Percentiles rank a stretch among this genome's conserved stretches.
Evolutionary conservation across 106 monocot species (phyloP).

Genomic region (Alisma plantagoaquatica): DNA sequence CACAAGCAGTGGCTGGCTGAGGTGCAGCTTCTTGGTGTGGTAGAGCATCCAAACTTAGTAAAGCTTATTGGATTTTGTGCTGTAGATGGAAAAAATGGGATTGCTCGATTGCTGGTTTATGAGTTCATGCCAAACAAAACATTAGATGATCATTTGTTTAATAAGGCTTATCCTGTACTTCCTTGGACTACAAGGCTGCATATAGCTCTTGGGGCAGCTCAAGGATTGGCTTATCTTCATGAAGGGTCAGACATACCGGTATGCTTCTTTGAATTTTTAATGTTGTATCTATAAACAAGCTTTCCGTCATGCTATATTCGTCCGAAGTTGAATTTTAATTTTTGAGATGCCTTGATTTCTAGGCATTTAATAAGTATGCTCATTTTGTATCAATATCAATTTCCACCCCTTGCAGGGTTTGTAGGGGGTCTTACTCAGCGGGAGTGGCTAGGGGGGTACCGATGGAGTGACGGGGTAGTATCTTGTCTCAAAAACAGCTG

Average conservation of each 20-base stretch:
- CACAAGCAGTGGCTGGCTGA: slow-evolving; percentile 83
- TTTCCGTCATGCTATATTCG: no score
- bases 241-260: slow-evolving; percentile 72
- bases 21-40: slow-evolving; percentile 71
- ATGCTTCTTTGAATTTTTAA: no score
- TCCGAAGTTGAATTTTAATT: no score
- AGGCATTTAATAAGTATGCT: no score
- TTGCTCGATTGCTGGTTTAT: slow-evolving; percentile 54
- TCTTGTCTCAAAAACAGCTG: no score
- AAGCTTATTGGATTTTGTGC: slow-evolving; percentile 81
- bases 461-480: no score
- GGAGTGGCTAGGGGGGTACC: no score
- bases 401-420: no score
- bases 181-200: slow-evolving; percentile 48
- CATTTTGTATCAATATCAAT: no score
- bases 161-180: slow-evolving; percentile 28
- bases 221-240: slow-evolving; percentile 65
- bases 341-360: no score
- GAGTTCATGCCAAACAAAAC: slow-evolving; percentile 71
- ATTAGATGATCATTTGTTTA: slow-evolving; percentile 74
- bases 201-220: slow-evolving; percentile 51
- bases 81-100: slow-evolving; percentile 50
- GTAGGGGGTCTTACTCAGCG: no score
- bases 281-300: no score
- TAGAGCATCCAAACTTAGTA: slow-evolving; percentile 81